A percentile compares a stretch with the other conserved stretches of the same genome.
phyloP scores from a whole-genome alignment of 495 filamentous ascomycete genomes.

The Aspergillus sclerotioniger region DNA sequence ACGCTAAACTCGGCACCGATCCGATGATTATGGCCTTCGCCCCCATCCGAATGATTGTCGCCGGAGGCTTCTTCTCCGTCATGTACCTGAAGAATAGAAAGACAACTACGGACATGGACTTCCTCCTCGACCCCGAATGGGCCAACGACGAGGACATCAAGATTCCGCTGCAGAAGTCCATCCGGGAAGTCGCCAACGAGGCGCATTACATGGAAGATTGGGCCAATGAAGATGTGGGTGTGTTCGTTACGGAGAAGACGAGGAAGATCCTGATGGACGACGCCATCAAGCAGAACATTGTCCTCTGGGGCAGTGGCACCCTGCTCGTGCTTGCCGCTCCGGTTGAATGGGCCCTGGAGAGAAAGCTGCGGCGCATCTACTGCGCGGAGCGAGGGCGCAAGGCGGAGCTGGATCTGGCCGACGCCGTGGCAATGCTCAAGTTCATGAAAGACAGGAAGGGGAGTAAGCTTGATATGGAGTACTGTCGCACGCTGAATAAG shows the following conservation, averaged over 20 bases:
- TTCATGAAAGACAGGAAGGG: slow-evolving; percentile 19
- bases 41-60: too few relatives aligned
- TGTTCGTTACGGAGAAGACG: too few relatives aligned
- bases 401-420: slow-evolving; percentile 22
- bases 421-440: slow-evolving; percentile 30
- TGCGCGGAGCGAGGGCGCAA: slow-evolving; percentile 16
- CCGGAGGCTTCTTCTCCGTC: too few relatives aligned
- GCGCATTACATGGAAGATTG: slow-evolving; percentile 25
- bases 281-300: too few relatives aligned
- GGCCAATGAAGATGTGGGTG: slow-evolving; percentile 24
- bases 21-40: too few relatives aligned
- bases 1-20: too few relatives aligned
- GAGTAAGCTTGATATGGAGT: slow-evolving; percentile 25
- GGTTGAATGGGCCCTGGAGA: slow-evolving; percentile 36
- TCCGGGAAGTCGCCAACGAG: slow-evolving; percentile 15
- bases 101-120: too few relatives aligned
- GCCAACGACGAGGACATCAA: slow-evolving; percentile 10
- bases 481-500: slow-evolving; percentile 27
- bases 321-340: slow-evolving; percentile 20
- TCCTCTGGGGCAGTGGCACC: too few relatives aligned
- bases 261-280: too few relatives aligned
- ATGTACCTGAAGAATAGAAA: too few relatives aligned
- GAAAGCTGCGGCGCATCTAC: slow-evolving; percentile 32
- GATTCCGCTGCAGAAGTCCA: slow-evolving; percentile 18
- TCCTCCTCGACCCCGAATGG: too few relatives aligned